A percentile compares a stretch with the other conserved stretches of the same genome.
Conservation (phyloP, 441 rosid species). For the Populus tomentosa region DNA sequence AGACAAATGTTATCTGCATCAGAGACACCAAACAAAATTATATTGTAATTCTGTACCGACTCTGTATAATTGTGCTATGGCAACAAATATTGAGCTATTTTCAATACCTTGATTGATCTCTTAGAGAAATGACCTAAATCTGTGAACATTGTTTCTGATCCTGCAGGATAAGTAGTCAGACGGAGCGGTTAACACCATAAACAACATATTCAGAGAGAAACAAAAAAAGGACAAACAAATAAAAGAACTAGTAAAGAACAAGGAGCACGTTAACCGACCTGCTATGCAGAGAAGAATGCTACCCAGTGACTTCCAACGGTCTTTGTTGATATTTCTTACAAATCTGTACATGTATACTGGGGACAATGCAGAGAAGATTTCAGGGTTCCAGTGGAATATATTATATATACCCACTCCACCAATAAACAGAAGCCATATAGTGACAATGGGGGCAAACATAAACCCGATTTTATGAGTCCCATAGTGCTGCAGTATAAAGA, state of each 20-base stretch:
- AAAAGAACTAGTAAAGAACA: background rate
- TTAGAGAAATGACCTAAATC: conserved; percentile 68
- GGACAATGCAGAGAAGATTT: conserved; percentile 40
- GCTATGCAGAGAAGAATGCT: conserved; percentile 54
- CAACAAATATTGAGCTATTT: background rate
- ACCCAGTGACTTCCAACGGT: conserved; percentile 43
- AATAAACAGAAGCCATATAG: conserved; percentile 48
- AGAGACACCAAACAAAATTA: conserved; percentile 4
- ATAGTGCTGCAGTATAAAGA: conserved; percentile 51
- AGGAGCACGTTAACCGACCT: conserved; percentile 29
- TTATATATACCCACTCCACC: conserved; percentile 54
- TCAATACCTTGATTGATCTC: conserved; percentile 49
- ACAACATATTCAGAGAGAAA: background rate
- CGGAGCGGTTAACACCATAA: background rate
- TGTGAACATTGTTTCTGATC: conserved; percentile 71
- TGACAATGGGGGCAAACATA: conserved; percentile 47
- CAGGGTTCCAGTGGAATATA: conserved; percentile 27
- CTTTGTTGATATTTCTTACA: conserved; percentile 22
- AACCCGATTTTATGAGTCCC: conserved; percentile 53
- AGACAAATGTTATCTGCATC: conserved; percentile 46
- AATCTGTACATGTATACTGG: conserved; percentile 47
- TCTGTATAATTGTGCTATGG: background rate
- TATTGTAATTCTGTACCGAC: background rate
- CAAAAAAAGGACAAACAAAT: background rate
- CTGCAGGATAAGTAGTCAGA: conserved; percentile 22